Evolutionary conservation across 768 basidiomycete species (phyloP), one percentile per base, ranked within the genome.

Genomic region (Podaxis sp.): DNA sequence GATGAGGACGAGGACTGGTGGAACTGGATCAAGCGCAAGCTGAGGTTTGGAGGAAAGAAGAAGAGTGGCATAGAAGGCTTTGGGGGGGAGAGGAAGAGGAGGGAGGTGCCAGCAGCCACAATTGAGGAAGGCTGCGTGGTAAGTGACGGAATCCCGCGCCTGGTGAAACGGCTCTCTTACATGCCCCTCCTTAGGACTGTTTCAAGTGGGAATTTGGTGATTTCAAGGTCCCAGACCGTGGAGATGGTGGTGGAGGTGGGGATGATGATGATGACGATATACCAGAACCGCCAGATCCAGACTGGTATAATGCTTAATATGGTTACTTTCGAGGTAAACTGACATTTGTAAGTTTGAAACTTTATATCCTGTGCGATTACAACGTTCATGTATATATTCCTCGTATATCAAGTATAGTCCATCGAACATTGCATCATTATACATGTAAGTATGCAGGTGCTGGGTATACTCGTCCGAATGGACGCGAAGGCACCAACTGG

Each of bases 121-220:
- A 78, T 76, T 63, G 91, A 91, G 67, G 74, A 76, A 11, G 82
- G 88, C 57, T 93, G 91, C 70, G 72, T 86, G 37, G 90, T 81
- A 62, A 67, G 77, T 74, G 11, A 3, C 25, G 22, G 8, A 12
- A 24, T 19, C n/a, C 53, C 57, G 40, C 59, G 5, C 56, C 41
- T 54, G 33, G n/a, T 25, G 5, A 29, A 47, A n/a, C 51, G 49
- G 41, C 4, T 4, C 55, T 13, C 49, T 40, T n/a, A 24, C 22
- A 19, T 55, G 29, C 50, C n/a, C 52, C 61, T 63, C 1, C 7
- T 8, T 66, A 91, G 90, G 90, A 91, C 61, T 91, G 90, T 73
- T 87, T 76, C 73, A 89, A 88, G 67, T 91, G 90, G 90, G 85
- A 89, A 62, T 92, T 90, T 70, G 79, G 80, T 46, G 70, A 77